phyloP scores from a whole-genome alignment of 192 early-diverging fungal genomes.

The Backusella sp. region DNA sequence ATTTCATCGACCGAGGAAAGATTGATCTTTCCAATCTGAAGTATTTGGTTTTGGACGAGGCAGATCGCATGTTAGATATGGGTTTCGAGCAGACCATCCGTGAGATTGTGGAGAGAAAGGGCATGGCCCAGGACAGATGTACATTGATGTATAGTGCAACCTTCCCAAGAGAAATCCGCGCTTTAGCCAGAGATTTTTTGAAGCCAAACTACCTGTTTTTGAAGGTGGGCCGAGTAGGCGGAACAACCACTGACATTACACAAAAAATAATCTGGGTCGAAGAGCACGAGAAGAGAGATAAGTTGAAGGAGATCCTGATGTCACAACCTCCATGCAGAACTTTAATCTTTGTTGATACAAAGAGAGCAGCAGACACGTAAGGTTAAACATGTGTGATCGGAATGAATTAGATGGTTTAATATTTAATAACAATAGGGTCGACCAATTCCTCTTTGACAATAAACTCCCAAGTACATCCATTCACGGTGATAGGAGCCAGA shows the following conservation, averaged over 20 bases:
- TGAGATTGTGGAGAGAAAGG: constrained; percentile 48
- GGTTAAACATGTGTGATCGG: neutral
- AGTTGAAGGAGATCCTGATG: constrained; percentile 47
- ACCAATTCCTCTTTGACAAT: constrained; percentile 72
- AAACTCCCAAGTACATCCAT: constrained; percentile 28
- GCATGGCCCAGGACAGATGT: constrained; percentile 53
- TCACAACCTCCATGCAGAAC: constrained; percentile 59
- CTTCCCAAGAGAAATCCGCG: constrained; percentile 66
- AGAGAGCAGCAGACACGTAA: constrained; percentile 68
- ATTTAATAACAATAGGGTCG: constrained; percentile 34
- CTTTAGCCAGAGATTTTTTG: constrained; percentile 62
- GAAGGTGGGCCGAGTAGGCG: constrained; percentile 54
- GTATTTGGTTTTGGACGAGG: constrained; percentile 89
- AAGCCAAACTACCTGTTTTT: constrained; percentile 69
- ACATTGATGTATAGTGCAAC: constrained; percentile 95
- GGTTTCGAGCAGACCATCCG: constrained; percentile 83
- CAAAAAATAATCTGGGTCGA: constrained; percentile 57
- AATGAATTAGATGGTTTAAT: neutral
- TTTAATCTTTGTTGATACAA: constrained; percentile 83
- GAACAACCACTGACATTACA: constrained; percentile 63
- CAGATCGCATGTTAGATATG: constrained; percentile 91
- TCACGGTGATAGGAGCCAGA: constrained; percentile 80
- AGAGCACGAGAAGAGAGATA: constrained; percentile 28
- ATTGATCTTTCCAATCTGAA: constrained; percentile 43
- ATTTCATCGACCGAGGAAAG: constrained; percentile 55